A percentile compares a stretch with the other conserved stretches of the same genome.
Evolutionary conservation across 108 stramenopile species (phyloP).

Genomic region (Conticribra guillardii): DNA sequence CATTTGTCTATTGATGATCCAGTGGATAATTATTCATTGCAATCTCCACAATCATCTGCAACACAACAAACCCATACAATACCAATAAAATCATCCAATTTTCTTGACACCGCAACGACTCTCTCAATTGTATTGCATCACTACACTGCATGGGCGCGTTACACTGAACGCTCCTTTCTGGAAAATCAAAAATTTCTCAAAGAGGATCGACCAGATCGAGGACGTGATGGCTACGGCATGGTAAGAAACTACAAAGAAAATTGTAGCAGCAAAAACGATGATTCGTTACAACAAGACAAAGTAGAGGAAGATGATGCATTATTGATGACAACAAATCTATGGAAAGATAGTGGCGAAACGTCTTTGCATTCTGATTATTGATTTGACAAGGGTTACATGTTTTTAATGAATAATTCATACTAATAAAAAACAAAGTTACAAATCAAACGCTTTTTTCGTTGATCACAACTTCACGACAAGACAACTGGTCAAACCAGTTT

Average conservation of each 20-base stretch:
- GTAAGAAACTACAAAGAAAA: not conserved
- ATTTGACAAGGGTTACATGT: no score
- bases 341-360: not conserved
- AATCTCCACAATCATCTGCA: not conserved
- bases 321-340: not conserved
- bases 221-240: conserved; percentile 26
- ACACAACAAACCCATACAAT: not conserved
- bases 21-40: not conserved
- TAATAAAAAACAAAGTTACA: no score
- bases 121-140: conserved; percentile 80
- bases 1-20: conserved; percentile 48
- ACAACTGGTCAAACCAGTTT: no score
- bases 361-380: conserved; percentile 8
- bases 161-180: conserved; percentile 40
- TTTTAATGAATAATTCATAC: not conserved
- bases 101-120: conserved; percentile 66
- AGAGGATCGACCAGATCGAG: conserved; percentile 25
- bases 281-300: not conserved
- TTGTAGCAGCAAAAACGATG: not conserved
- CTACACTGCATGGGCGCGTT: conserved; percentile 63
- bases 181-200: conserved; percentile 54
- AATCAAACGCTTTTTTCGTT: no score
- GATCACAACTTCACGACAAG: no score
- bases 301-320: conserved; percentile 3
- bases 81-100: conserved; percentile 22